Evolutionary conservation across 2,329 filamentous ascomycete genomes (phyloP).

Genomic region (Dryadomyces sulphureus): DNA sequence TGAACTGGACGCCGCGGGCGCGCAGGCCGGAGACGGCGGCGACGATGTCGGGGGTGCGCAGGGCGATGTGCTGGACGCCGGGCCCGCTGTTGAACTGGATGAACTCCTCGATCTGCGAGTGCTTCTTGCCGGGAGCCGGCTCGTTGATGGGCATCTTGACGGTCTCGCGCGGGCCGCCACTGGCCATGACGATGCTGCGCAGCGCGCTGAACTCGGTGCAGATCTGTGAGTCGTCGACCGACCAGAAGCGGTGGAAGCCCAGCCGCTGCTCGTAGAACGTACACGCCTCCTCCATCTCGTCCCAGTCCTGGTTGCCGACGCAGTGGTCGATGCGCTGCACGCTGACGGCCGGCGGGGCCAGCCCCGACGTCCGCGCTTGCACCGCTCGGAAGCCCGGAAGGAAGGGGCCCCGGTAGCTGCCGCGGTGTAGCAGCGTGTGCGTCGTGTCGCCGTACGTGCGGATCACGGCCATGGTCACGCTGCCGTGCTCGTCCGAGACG

Average conservation of each 20-base stretch:
- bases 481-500: constrained; percentile 44
- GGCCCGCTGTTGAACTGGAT: constrained; percentile 80
- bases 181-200: constrained; percentile 81
- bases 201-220: constrained; percentile 85
- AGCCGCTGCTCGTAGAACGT: constrained; percentile 75
- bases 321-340: constrained; percentile 84
- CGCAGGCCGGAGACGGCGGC: constrained; percentile 61
- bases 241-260: constrained; percentile 95
- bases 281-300: constrained; percentile 59
- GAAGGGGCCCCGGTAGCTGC: constrained; percentile 58
- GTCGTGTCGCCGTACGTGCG: constrained; percentile 91
- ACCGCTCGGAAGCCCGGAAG: constrained; percentile 64
- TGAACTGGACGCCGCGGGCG: constrained; percentile 85
- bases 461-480: constrained; percentile 63
- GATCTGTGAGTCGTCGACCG: constrained; percentile 84
- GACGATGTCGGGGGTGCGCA: constrained; percentile 71
- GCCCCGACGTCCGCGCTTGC: constrained; percentile 26
- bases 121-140: constrained; percentile 77
- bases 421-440: constrained; percentile 72
- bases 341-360: constrained; percentile 51
- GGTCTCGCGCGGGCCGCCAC: constrained; percentile 60
- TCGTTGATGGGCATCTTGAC: constrained; percentile 99
- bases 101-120: constrained; percentile 88
- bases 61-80: constrained; percentile 86
- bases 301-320: constrained; percentile 93